Evolutionary conservation across 2,329 filamentous ascomycete genomes (phyloP), one percentile per base, ranked within the genome.

Genomic region (Microdochium bolleyi): DNA sequence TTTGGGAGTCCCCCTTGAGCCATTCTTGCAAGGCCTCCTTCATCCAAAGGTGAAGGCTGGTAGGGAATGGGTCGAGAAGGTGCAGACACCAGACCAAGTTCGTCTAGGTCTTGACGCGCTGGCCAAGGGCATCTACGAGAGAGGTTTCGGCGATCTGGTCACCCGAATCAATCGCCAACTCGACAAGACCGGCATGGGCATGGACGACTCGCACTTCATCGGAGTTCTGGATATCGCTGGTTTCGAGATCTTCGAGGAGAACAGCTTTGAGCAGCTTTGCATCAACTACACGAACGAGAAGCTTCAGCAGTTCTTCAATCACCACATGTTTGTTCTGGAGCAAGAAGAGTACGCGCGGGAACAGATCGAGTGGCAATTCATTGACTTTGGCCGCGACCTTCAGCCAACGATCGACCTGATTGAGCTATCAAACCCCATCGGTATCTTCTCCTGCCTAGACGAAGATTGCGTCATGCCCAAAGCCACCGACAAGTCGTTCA

Each of bases 251-350:
- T 99, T 99, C 62, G 92, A 99, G 61, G 83, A 89, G 63, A 99
- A 99, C 74, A 96, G 92, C 74, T 99, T 99, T 64, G 94, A 99
- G 68, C 94, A 99, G 69, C 80, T 99, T 5, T 99, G 94, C 75
- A 99, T 99, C 79, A 99, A 99, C 71, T 99, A 99, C 71, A 97
- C 95, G 56, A 99, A 99, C 71, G 94, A 99, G 70, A 99, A 96
- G 69, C 82, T 99, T 7, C 94, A 99, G 65, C 94, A 99, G 61
- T 99, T 99, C 70, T 99, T 99, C 80, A 99, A 99, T 64, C 94
- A 99, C 67, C 95, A 99, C 74, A 99, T 99, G 94, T 99, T 99
- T 65, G 94, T 99, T 10, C 77, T 99, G 8, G 94, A 99, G 67
- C 94, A 99, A 64, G 94, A 99, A 68, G 94, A 99, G 68, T 99